Percentiles rank a stretch among this genome's conserved stretches.
Evolutionary conservation across 1,139 yeast genomes (phyloP).

Genomic region (Geotrichum siamense): DNA sequence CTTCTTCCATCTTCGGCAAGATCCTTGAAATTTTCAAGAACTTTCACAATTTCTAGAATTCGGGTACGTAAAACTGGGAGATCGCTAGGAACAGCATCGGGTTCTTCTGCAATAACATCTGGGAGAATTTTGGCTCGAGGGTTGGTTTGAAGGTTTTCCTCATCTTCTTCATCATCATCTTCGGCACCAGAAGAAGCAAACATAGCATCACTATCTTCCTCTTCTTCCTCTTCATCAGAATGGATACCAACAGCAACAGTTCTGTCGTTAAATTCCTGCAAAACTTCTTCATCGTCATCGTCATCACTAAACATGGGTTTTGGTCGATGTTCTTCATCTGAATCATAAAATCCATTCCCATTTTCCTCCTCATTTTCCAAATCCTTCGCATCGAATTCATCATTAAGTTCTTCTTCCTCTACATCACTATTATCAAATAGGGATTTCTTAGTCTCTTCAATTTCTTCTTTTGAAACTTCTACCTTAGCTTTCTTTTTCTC

Average conservation of each 20-base stretch:
- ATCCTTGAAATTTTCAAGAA: constrained; percentile 83
- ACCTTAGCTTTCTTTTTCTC: constrained; percentile 32
- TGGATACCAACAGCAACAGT: constrained; percentile 59
- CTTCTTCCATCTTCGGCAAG: constrained; percentile 60
- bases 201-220: constrained; percentile 22
- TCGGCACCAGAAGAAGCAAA: constrained; percentile 24
- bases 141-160: constrained; percentile 25
- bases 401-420: constrained; percentile 15
- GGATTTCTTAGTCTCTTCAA: constrained; percentile 66
- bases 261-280: constrained; percentile 86
- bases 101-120: constrained; percentile 57
- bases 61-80: constrained; percentile 80
- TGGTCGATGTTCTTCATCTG: constrained; percentile 47
- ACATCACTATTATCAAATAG: constrained; percentile 71
- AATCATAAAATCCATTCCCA: constrained; percentile 50
- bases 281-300: constrained; percentile 66
- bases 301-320: constrained; percentile 86
- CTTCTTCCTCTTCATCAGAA: constrained; percentile 24
- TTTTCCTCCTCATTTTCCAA: constrained; percentile 35
- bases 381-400: constrained; percentile 36
- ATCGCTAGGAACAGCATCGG: constrained; percentile 55
- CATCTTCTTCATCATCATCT: constrained; percentile 26
- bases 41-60: constrained; percentile 91
- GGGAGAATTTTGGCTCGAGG: constrained; percentile 34
- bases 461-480: constrained; percentile 51